Evolutionary conservation across 805 yeast genomes (phyloP).

Genomic region (Ogataea glucozyma): DNA sequence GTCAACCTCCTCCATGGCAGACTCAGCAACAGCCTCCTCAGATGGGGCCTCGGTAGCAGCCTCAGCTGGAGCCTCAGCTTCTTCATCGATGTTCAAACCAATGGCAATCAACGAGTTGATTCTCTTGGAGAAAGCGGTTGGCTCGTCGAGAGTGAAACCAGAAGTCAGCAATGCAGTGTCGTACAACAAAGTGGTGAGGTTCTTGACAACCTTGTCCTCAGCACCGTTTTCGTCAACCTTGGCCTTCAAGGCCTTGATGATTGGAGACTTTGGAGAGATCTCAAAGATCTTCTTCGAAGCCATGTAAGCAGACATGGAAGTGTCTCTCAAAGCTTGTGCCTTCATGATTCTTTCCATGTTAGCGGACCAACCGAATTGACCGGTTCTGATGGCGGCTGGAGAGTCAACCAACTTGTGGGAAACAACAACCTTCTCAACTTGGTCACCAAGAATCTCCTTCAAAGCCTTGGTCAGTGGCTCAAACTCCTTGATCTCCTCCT

Average conservation of each 20-base stretch:
- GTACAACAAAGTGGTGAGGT: conserved; percentile 90
- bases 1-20: conserved; percentile 99
- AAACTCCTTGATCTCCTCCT: conserved; percentile 86
- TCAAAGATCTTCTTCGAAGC: conserved; percentile 99
- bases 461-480: conserved; percentile 94
- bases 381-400: conserved; percentile 99
- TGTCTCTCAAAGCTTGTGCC: conserved; percentile 99
- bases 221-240: conserved; percentile 98
- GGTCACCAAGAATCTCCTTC: conserved; percentile 97
- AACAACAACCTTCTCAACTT: conserved; percentile 98
- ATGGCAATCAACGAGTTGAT: conserved; percentile 97
- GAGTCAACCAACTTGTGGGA: conserved; percentile 96
- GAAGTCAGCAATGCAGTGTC: conserved; percentile 98
- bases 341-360: conserved; percentile 99
- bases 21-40: conserved; percentile 76
- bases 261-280: conserved; percentile 95
- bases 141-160: conserved; percentile 98
- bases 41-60: conserved; percentile 51
- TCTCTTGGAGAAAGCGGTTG: conserved; percentile 95
- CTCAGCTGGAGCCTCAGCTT: conserved; percentile 43
- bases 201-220: conserved; percentile 97
- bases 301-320: conserved; percentile 99
- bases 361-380: conserved; percentile 99
- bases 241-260: conserved; percentile 91
- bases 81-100: conserved; percentile 97